Base-by-base conservation (phyloP, 257 asterid species). In the Cynanchum wilfordii region DNA sequence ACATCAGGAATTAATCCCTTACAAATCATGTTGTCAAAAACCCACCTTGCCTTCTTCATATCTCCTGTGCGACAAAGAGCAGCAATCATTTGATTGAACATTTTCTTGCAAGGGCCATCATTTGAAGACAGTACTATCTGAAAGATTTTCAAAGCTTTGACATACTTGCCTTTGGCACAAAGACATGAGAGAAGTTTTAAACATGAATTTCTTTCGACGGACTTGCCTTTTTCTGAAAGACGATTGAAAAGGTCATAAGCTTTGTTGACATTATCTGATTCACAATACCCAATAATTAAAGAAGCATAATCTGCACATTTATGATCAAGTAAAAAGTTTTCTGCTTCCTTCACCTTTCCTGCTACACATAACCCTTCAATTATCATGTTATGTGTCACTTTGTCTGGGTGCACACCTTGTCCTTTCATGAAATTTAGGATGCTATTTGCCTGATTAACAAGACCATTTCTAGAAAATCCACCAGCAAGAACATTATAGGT, bases 271-370 rank as follows among this genome's bases (percentile, higher is more conserved):
- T 79, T 76, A 75, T 87, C 73, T 40, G 86, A 82, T 68, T 81
- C 89, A 77, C 96, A 93, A 79, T 85, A 89, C 64, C 98, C 92
- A 72, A 76, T 87, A 73, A 88, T 75, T 89, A 90, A 80, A 73
- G 95, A 84, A 73, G 89, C 84, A 83, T 79, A 93, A 75, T 84
- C 96, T 50, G 65, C 62, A 17, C 78, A 72, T 74, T 85, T 87
- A 3, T 70, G 81, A 72, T 87, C 86, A 68, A 4, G 38, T 45
- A 93, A 84, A 78, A 88, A 88, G 16, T 7, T 73, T 84, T 84
- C 83, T 62, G 97, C 97, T 84, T 87, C 89, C 64, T 84, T 51
- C 71, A 79, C 89, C 81, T 82, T 81, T 36, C 89, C 86, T 29
- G 77, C 87, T 1, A 72, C 36, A 75, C 89, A 93, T 51, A 93